phyloP scores from a whole-genome alignment of 371 early-diverging fungal genomes.

The Mortierella sp. region DNA sequence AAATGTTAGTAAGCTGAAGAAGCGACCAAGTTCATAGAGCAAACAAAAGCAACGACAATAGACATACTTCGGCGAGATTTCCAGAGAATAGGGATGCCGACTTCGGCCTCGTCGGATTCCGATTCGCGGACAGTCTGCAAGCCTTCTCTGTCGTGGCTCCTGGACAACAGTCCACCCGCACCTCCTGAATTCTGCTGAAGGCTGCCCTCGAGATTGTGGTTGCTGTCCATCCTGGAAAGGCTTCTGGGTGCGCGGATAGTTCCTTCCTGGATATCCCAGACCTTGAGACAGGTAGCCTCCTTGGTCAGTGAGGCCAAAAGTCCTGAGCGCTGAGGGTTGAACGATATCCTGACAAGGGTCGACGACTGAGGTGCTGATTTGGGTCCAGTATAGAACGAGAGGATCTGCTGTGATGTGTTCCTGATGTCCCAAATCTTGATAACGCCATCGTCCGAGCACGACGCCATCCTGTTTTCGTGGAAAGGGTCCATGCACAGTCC shows the following conservation, averaged over 20 bases:
- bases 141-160: constrained; percentile 46
- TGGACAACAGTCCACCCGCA: constrained; percentile 26
- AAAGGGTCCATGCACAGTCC: constrained; percentile 83
- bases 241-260: constrained; percentile 41
- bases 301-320: constrained; percentile 75
- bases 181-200: constrained; percentile 36
- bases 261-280: constrained; percentile 80
- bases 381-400: constrained; percentile 52
- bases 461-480: constrained; percentile 76
- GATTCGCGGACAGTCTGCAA: constrained; percentile 41
- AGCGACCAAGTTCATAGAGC: neutral
- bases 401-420: constrained; percentile 70
- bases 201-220: constrained; percentile 22
- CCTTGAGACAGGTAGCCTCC: constrained; percentile 67
- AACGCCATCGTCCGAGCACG: constrained; percentile 78
- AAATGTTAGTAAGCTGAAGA: neutral
- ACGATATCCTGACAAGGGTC: constrained; percentile 67
- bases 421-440: constrained; percentile 87
- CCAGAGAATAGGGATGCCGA: constrained; percentile 74
- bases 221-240: constrained; percentile 49
- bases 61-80: constrained; percentile 69
- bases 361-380: constrained; percentile 22
- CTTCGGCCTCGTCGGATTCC: constrained; percentile 50
- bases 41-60: neutral
- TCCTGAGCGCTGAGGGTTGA: constrained; percentile 74